Evolutionary conservation across 2,329 filamentous ascomycete genomes (phyloP).

Genomic region (Dothidotthia symphoricarpi): DNA sequence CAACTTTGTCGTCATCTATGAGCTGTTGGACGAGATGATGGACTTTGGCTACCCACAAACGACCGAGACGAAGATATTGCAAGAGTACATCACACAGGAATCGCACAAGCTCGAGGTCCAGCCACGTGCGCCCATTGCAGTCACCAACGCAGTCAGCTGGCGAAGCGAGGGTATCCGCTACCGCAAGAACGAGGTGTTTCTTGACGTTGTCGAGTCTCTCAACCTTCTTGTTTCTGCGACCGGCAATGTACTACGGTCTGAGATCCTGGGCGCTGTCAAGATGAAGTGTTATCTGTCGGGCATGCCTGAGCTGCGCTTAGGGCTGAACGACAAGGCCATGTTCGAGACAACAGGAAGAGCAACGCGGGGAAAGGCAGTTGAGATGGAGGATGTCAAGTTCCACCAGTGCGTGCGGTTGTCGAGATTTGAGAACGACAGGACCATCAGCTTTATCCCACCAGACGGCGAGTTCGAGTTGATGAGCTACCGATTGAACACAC

Average conservation of each 20-base stretch:
- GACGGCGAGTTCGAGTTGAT: conserved; percentile 99
- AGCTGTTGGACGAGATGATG: conserved; percentile 99
- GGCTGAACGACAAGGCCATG: conserved; percentile 99
- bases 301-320: conserved; percentile 93
- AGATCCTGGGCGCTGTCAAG: conserved; percentile 95
- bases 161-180: conserved; percentile 96
- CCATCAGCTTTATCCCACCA: conserved; percentile 97
- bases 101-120: conserved; percentile 98
- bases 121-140: conserved; percentile 91
- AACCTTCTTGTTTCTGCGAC: conserved; percentile 93
- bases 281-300: conserved; percentile 99
- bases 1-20: conserved; percentile 99
- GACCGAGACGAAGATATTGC: conserved; percentile 95
- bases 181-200: conserved; percentile 98
- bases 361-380: conserved; percentile 92
- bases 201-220: conserved; percentile 94
- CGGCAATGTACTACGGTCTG: conserved; percentile 91
- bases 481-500: conserved; percentile 97
- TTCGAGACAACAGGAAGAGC: conserved; percentile 96
- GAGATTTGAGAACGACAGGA: conserved; percentile 96
- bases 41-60: conserved; percentile 99
- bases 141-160: conserved; percentile 98
- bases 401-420: conserved; percentile 96
- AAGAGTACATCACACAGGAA: conserved; percentile 98
- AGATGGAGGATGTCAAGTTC: conserved; percentile 99